Evolutionary conservation across 495 filamentous ascomycete species (phyloP), one percentile per base, ranked within the genome.

Genomic region (Tuber magnatum): DNA sequence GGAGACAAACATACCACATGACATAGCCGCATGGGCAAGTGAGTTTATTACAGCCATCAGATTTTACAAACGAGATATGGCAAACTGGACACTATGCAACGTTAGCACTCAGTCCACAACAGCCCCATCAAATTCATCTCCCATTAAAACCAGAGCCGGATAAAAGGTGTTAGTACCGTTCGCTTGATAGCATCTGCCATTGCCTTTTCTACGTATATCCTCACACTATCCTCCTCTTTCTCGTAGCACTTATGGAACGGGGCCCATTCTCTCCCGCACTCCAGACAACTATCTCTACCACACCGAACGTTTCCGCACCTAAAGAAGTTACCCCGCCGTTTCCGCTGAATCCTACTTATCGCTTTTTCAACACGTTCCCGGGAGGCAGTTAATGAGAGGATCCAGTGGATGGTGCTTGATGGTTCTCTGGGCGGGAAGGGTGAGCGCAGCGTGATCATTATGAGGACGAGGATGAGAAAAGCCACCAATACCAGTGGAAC

Each of bases 11-110:
- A 76, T 97, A 97, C 85, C 95, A 99, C 95, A 99, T 99, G 75
- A 91, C 90, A 84, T 97, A 99, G 0, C 95, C 94, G 83, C 95
- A 99, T n/a, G 92, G 88, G 82, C 95, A 99, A n/a, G 92, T 94
- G 24, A 99, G 84, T 83, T 97, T 97, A 85, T 99, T 99, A 86
- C 95, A 99, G 76, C 95, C 95, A 44, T 91, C 90, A 3, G 88
- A 89, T 81, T 97, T 97, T 83, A 99, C 91, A 81, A 99, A 97
- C 24, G 91, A 92, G 39, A 93, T 90, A 75, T 91, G 89, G 85
- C 95, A 99, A 72, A 89, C 87, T 16, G 95, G 95, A 83, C 95
- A 99, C 28, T 80, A 44, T 28, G 35, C 40, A 38, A 4, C 6
- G 35, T 77, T 38, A 77, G 69, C 8, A 69, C 48, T 10, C 3